These are phyloP conservation scores for Ceratocystis harringtonii DNA, from an alignment of 2,329 filamentous ascomycete species.

Conservation along the genomic window DNA sequence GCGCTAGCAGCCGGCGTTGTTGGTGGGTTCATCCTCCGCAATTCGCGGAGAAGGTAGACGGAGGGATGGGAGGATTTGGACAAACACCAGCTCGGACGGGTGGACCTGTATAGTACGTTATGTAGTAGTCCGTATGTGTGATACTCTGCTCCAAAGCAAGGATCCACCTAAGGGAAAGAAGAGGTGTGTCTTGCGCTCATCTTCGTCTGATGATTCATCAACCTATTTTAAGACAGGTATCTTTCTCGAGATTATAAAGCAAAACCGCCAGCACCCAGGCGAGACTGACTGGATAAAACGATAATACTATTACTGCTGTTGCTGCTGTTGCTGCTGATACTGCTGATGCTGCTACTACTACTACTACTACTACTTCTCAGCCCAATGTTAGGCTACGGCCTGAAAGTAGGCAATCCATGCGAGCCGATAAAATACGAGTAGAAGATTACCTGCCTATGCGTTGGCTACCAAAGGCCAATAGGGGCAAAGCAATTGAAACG, in stretches of 20 bases:
- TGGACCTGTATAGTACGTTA: neutral
- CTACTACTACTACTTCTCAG: neutral
- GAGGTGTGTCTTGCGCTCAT: no score
- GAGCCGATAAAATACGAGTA: neutral
- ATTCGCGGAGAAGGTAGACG: slow-evolving; percentile 44
- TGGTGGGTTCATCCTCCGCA: slow-evolving; percentile 71
- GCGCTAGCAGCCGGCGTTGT: slow-evolving; percentile 88
- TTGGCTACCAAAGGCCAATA: neutral
- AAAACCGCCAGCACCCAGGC: no score
- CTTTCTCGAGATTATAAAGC: neutral
- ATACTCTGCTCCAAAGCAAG: neutral
- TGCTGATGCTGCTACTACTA: neutral
- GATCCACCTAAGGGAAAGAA: neutral
- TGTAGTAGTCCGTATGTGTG: neutral
- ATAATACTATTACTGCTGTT: no score
- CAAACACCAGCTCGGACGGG: neutral
- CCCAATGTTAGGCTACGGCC: neutral
- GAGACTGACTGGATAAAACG: no score
- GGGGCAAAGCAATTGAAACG: neutral
- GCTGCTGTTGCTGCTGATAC: no score
- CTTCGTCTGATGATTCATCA: neutral
- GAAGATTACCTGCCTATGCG: neutral
- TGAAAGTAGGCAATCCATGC: neutral
- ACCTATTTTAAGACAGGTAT: neutral
- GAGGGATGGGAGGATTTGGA: neutral